Conservation (phyloP, 257 asterid genomes). For the Solanum stenotomum region DNA sequence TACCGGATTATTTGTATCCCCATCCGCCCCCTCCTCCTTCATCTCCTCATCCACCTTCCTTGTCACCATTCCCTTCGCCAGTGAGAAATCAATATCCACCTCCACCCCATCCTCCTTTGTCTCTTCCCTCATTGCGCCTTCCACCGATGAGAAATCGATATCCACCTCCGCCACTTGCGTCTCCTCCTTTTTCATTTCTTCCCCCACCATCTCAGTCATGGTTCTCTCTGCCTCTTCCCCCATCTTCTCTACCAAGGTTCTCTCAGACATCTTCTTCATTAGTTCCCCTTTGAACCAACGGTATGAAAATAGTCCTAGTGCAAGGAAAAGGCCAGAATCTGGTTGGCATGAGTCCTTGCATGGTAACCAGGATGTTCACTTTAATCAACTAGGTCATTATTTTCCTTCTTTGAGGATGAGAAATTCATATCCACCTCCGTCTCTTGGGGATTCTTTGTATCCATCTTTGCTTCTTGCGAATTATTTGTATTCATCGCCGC, state of each 20-base stretch:
- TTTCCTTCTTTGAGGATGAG: constrained; percentile 18
- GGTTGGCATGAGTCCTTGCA: constrained; percentile 19
- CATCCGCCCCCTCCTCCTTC: not conserved
- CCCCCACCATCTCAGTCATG: not conserved
- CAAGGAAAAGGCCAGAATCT: constrained; percentile 12
- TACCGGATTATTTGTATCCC: not conserved
- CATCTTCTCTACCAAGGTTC: constrained; percentile 47
- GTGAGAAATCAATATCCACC: not conserved
- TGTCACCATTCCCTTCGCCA: not conserved
- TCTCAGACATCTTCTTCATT: constrained; percentile 52
- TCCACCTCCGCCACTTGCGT: not conserved
- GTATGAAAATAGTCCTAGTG: constrained; percentile 32
- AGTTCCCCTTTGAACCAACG: not conserved
- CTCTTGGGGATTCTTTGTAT: not conserved
- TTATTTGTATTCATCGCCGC: no score
- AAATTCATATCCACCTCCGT: not conserved
- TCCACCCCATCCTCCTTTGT: not conserved
- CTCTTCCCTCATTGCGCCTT: not conserved
- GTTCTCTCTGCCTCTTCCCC: constrained; percentile 25
- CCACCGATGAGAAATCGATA: not conserved
- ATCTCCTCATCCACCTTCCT: not conserved
- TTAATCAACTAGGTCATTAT: constrained; percentile 44
- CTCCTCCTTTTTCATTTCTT: not conserved
- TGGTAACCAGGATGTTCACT: not conserved
- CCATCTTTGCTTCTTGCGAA: no score